Evolutionary conservation across 2,329 filamentous ascomycete species (phyloP).

Genomic region (Lasiodiplodia hormozganensis): DNA sequence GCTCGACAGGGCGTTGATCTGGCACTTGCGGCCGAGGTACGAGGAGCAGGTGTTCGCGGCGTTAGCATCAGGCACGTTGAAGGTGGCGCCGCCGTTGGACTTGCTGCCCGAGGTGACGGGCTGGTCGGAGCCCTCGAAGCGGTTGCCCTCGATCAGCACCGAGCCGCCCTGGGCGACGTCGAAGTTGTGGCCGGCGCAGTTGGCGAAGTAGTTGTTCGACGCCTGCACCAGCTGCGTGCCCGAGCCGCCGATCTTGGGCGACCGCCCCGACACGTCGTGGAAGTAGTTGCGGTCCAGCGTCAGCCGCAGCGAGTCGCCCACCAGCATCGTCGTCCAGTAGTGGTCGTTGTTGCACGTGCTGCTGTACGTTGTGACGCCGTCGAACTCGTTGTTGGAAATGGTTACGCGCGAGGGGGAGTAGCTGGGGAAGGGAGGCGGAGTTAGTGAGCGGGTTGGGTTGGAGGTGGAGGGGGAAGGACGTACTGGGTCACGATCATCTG

Average conservation of each 20-base stretch:
- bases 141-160: conserved; percentile 52
- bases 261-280: conserved; percentile 54
- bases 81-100: too few relatives aligned
- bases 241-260: conserved; percentile 49
- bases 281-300: conserved; percentile 56
- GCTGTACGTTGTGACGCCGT: neutral
- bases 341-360: conserved; percentile 39
- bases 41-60: too few relatives aligned
- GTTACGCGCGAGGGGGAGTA: conserved; percentile 46
- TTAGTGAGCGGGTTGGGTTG: too few relatives aligned
- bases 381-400: conserved; percentile 54
- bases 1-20: too few relatives aligned
- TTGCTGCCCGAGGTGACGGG: conserved; percentile 41
- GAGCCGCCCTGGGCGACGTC: conserved; percentile 42
- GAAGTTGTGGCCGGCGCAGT: conserved; percentile 49
- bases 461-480: too few relatives aligned
- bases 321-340: conserved; percentile 52
- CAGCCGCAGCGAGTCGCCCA: conserved; percentile 48
- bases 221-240: conserved; percentile 33
- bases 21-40: too few relatives aligned
- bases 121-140: conserved; percentile 51
- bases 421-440: conserved; percentile 32
- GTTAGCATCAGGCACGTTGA: too few relatives aligned
- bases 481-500: neutral
- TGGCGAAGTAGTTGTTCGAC: conserved; percentile 45